Conservation (phyloP, 2,329 filamentous ascomycete genomes). For the Paecilomyces formosus region DNA sequence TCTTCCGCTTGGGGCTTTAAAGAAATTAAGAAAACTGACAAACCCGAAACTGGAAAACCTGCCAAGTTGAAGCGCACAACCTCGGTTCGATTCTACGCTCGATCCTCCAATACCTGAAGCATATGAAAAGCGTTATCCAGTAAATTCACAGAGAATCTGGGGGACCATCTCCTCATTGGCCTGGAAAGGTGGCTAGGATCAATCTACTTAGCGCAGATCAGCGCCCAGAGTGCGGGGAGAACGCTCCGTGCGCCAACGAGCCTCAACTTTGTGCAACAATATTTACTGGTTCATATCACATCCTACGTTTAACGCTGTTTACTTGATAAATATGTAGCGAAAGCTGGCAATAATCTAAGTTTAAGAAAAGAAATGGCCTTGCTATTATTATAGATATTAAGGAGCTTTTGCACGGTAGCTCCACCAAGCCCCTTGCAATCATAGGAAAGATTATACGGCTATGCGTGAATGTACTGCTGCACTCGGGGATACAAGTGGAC, state of each 20-base stretch:
- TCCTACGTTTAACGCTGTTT: too few relatives aligned
- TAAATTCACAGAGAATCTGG: neutral
- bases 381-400: neutral
- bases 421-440: neutral
- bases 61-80: neutral
- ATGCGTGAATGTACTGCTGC: constrained; percentile 68
- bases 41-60: neutral
- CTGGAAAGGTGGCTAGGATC: neutral
- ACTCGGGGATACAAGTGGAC: constrained; percentile 76
- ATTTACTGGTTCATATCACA: neutral
- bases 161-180: neutral
- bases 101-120: neutral
- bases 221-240: neutral
- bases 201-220: neutral
- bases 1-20: neutral
- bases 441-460: constrained; percentile 1
- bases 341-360: neutral
- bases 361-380: neutral
- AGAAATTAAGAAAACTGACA: neutral
- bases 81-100: neutral
- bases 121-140: neutral
- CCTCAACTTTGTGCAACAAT: neutral
- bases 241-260: neutral
- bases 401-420: neutral
- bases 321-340: neutral